These are phyloP conservation scores for Lentinula detonsa DNA, from an alignment of 768 basidiomycete genomes.

Conservation along the genomic window DNA sequence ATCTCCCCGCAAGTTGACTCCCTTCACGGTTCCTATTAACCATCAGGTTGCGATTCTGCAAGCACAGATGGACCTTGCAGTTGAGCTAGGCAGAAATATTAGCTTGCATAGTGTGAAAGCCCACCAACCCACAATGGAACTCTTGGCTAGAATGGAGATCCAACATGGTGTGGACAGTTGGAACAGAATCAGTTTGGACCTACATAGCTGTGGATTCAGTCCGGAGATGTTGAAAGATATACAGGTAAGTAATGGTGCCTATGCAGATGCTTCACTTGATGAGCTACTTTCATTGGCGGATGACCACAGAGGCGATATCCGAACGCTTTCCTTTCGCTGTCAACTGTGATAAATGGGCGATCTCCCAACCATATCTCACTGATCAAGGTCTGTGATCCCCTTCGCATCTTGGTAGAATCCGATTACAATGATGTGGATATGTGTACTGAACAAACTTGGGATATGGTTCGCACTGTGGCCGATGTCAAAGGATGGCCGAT, in stretches of 20 bases:
- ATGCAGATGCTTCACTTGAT: background rate
- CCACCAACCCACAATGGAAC: conserved; percentile 58
- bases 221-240: conserved; percentile 68
- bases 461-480: conserved; percentile 68
- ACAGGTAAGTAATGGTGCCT: conserved; percentile 43
- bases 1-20: conserved; percentile 53
- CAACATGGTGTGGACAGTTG: conserved; percentile 54
- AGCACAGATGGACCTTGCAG: conserved; percentile 79
- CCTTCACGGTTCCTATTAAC: conserved; percentile 69
- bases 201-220: conserved; percentile 89
- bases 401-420: conserved; percentile 80
- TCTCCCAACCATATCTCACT: conserved; percentile 58
- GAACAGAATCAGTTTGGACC: conserved; percentile 68
- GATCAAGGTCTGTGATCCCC: conserved; percentile 53
- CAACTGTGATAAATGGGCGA: conserved; percentile 77
- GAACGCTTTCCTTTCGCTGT: conserved; percentile 86
- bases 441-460: conserved; percentile 63
- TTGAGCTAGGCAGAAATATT: conserved; percentile 70
- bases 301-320: conserved; percentile 52
- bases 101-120: conserved; percentile 87
- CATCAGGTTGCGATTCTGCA: conserved; percentile 83
- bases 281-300: background rate
- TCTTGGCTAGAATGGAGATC: conserved; percentile 54
- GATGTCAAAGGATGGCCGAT: conserved; percentile 72
- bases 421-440: conserved; percentile 69